These are phyloP conservation scores for Suillus sp. DNA, from an alignment of 768 basidiomycete species.

Conservation along the genomic window DNA sequence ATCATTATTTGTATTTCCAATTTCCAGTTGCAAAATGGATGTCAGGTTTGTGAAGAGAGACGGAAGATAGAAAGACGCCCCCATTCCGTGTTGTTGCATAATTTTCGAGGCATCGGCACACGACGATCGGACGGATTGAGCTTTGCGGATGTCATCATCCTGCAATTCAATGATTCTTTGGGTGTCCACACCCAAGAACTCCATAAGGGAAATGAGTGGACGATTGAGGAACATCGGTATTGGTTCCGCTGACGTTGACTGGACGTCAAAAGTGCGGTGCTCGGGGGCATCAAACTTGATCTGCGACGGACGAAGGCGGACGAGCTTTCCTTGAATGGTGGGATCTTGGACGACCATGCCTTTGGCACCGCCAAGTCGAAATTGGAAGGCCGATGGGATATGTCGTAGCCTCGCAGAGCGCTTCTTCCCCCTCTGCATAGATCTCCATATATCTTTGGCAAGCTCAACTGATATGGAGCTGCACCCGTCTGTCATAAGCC, in stretches of 20 bases:
- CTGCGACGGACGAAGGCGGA: conserved; percentile 54
- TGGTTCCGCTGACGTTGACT: conserved; percentile 46
- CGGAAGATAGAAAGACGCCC: conserved; percentile 46
- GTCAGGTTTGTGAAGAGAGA: conserved; percentile 43
- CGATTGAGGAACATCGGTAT: conserved; percentile 47
- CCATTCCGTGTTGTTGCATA: conserved; percentile 47
- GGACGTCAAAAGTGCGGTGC: conserved; percentile 49
- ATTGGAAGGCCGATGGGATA: conserved; percentile 45
- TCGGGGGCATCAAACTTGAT: conserved; percentile 61
- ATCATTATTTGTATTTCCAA: conserved; percentile 16
- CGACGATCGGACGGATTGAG: conserved; percentile 36
- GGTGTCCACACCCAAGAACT: conserved; percentile 42
- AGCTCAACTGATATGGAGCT: conserved; percentile 46
- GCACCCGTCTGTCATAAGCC: conserved; percentile 54
- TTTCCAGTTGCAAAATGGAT: conserved; percentile 33
- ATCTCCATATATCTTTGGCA: conserved; percentile 36
- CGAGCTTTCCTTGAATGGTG: conserved; percentile 33
- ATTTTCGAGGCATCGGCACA: conserved; percentile 41
- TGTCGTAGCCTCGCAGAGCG: conserved; percentile 16
- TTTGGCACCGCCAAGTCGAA: conserved; percentile 49
- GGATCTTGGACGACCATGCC: conserved; percentile 50
- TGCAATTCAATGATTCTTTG: conserved; percentile 42
- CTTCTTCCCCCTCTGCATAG: conserved; percentile 33
- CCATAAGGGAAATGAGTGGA: conserved; percentile 50
- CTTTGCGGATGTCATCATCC: conserved; percentile 37